Evolutionary conservation across 805 yeast species (phyloP), one percentile per base, ranked within the genome.

Genomic region (Ogataea degrootiae): DNA sequence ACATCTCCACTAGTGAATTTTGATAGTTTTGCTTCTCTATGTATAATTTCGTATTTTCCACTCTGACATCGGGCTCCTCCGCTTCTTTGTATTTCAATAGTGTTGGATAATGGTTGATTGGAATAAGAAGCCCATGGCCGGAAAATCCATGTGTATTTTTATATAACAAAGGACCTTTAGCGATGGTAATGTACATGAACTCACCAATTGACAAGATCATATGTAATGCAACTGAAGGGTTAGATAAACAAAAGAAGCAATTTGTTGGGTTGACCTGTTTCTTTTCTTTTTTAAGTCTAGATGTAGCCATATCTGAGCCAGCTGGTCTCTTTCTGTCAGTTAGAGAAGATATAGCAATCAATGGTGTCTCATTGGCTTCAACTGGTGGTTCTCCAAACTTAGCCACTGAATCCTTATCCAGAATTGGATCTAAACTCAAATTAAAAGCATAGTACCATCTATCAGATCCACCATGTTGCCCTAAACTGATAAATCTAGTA

Each of bases 221-320:
- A 62, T 89, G 95, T 2, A 86, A 72, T 53, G 85, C 91, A 6
- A 86, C 74, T 14, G 82, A 76, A 0, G 96, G 86, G 58, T 87
- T 88, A 1, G 92, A 79, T 17, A 90, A 73, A 61, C 97, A 90
- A 59, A 90, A 87, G 66, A 87, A 90, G 60, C 97, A 90, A 39
- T 71, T 66, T 14, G 70, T 71, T 0, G 92, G 89, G 0, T 74
- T 60, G 2, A 87, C 79, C 0, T 60, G 65, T 49, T 66, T 68
- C 29, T 36, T 51, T 21, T 44, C 49, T 68, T 65, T 53, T 69
- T 70, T 22, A 5, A 6, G 35, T 23, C n/a, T 15, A 14, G 6
- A 21, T 12, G 15, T 17, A 22, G 35, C 14, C 15, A 33, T 38
- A 14, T 14, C 21, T 17, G 23, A 26, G 3, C 26, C 37, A 31